Evolutionary conservation across 495 filamentous ascomycete genomes (phyloP), one percentile per base, ranked within the genome.

Genomic region (Hyaloscypha variabilis): DNA sequence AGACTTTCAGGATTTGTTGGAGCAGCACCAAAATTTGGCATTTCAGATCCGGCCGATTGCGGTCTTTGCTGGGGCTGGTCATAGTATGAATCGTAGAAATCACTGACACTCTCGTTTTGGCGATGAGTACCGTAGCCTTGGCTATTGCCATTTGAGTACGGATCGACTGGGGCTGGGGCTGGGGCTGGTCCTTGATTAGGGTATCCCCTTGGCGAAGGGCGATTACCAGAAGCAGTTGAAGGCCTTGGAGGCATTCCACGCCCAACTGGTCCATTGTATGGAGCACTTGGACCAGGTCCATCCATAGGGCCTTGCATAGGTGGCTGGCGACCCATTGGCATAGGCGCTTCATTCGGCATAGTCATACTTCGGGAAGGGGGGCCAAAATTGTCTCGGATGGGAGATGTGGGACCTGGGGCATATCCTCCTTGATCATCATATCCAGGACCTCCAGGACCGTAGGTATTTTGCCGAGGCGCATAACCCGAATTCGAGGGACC

Each of bases 11-110:
- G 24, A 28, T 78, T 58, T 2, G 77, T 63, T 3, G 86, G 83
- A 30, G 87, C 80, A 2, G 85, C 83, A 77, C 94, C 90, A 65
- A 94, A 94, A 71, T 93, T 86, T 3, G 90, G 91, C 77, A 88
- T 88, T 14, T 93, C 90, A 29, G 78, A 77, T 39, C 76, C 83
- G 66, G 68, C 69, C 42, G 73, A 69, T 49, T 50, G 62, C 5
- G 63, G 58, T 63, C 64, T 69, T 28, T 61, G 52, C 3, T 58
- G 34, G 19, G 58, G 25, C 24, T 67, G 67, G 42, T 81, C 81
- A 60, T 85, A 86, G 67, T 88, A 88, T 46, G 82, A 69, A 70
- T 85, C 85, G 59, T 87, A 88, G 21, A 86, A 77, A 55, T 88
- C 81, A 61, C 80, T 82, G 30, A 82, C 69, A 72, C 10, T 69